These are phyloP conservation scores for Apostasia ramifera DNA, from an alignment of 106 monocot species.

Conservation along the genomic window DNA sequence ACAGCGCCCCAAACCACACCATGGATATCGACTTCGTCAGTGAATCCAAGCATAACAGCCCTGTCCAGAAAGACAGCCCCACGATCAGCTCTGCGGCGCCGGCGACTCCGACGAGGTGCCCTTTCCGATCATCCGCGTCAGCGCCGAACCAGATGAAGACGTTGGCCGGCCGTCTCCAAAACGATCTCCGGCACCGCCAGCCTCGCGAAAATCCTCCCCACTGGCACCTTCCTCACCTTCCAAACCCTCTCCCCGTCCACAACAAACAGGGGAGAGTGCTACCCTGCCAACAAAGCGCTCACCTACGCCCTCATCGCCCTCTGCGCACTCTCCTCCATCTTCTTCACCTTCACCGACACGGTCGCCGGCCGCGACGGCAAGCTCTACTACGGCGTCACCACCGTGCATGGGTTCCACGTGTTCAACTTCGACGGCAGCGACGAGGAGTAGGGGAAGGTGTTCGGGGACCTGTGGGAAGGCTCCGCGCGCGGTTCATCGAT, in stretches of 20 bases:
- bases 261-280: constrained; percentile 45
- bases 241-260: constrained; percentile 43
- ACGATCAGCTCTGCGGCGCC: not conserved
- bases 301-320: constrained; percentile 20
- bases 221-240: constrained; percentile 41
- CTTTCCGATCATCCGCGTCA: not conserved
- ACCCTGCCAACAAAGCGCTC: constrained; percentile 35
- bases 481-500: constrained; percentile 20
- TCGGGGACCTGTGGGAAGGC: constrained; percentile 13
- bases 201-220: constrained; percentile 29
- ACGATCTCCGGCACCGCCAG: constrained; percentile 13
- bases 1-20: too few species aligned
- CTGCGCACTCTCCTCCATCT: constrained; percentile 35
- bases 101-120: too few species aligned
- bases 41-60: too few species aligned
- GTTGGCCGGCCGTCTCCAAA: constrained; percentile 2
- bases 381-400: constrained; percentile 39
- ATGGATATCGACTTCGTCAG: too few species aligned
- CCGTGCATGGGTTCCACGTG: constrained; percentile 22
- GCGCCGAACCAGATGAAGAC: too few species aligned
- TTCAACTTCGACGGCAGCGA: constrained; percentile 31
- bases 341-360: constrained; percentile 64
- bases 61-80: too few species aligned
- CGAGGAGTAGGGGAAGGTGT: constrained; percentile 4
- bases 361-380: constrained; percentile 27